Evolutionary conservation across 2,329 filamentous ascomycete species (phyloP), one percentile per base, ranked within the genome.

Genomic region (Colletotrichum sp.): DNA sequence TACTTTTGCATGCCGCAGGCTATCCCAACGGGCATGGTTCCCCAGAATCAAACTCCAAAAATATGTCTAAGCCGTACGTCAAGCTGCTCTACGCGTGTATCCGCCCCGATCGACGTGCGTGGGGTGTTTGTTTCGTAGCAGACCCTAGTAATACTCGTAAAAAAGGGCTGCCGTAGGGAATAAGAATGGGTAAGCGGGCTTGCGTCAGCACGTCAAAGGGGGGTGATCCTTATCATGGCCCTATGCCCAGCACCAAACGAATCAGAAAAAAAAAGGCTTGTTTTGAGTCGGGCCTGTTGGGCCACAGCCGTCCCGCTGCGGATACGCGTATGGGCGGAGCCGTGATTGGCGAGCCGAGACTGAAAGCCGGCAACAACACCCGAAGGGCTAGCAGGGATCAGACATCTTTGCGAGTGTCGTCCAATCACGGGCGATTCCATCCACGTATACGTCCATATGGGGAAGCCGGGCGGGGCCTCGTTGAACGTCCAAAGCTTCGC

Each of bases 391-490:
- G 62, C 52, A 32, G 26, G 65, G 62, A 26, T 18, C n/a, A 2
- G 7, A n/a, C 7, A 3, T 15, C 36, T 18, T 18, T 39, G 1
- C 36, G 1, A 5, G 2, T 9, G 3, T 4, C 0, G 12, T 5
- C 69, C 69, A 75, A 75, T 68, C 26, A 68, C 2, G 15, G 8
- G 13, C 7, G 15, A 8, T 63, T 44, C 6, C 21, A 63, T 75
- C 30, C 69, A 49, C 69, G 72, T 72, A 75, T 72, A 16, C 30
- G 16, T 55, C 68, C 34, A 28, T 8, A 71, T 71, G 72, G 55
- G 60, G 69, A 72, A 67, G 63, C 68, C 8, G 18, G 34, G 15
- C 24, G 44, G 59, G n/a, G 30, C 9, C 34, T 36, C 2, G 13
- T 10, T n/a, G 36, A 16, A 39, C 21, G 21, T 24, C 28, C 36